Evolutionary conservation across 805 yeast species (phyloP).

Genomic region (Groenewaldozyma tartarivorans): DNA sequence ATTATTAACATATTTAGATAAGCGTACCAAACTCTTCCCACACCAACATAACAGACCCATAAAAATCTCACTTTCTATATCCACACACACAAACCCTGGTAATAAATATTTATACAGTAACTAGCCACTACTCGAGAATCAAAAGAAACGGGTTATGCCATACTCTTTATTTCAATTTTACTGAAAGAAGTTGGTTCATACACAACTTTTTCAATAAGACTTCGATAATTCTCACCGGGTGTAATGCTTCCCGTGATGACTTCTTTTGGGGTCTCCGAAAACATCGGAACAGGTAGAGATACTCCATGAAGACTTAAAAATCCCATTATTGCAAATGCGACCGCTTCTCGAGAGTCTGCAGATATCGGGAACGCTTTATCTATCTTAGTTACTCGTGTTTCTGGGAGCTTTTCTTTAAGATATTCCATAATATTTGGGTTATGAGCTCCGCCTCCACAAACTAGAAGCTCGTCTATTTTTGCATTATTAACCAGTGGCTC

Average conservation of each 20-base stretch:
- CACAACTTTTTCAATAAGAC: no score
- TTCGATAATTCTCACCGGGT: conserved; percentile 22
- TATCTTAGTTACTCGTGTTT: conserved; percentile 15
- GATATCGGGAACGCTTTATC: conserved; percentile 13
- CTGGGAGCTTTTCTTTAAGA: conserved; percentile 16
- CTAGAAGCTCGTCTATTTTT: conserved; percentile 19
- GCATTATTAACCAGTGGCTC: background rate
- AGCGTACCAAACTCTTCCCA: no score
- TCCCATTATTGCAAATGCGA: conserved; percentile 23
- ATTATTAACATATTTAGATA: no score
- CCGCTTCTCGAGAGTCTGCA: conserved; percentile 21
- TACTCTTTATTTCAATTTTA: no score
- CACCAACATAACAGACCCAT: no score
- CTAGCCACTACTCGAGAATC: no score
- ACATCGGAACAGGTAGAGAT: conserved; percentile 19
- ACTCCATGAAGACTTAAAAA: conserved; percentile 21
- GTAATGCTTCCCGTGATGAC: conserved; percentile 21
- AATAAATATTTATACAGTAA: no score
- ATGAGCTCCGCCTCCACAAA: conserved; percentile 25
- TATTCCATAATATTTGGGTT: conserved; percentile 19
- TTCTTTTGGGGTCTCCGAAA: conserved; percentile 17
- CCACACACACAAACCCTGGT: no score
- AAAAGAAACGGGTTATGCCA: no score
- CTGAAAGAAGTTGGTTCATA: no score
- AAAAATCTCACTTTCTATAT: no score